These are phyloP conservation scores for Arthrobotrys entomopaga DNA, from an alignment of 2,329 filamentous ascomycete genomes.

Conservation along the genomic window DNA sequence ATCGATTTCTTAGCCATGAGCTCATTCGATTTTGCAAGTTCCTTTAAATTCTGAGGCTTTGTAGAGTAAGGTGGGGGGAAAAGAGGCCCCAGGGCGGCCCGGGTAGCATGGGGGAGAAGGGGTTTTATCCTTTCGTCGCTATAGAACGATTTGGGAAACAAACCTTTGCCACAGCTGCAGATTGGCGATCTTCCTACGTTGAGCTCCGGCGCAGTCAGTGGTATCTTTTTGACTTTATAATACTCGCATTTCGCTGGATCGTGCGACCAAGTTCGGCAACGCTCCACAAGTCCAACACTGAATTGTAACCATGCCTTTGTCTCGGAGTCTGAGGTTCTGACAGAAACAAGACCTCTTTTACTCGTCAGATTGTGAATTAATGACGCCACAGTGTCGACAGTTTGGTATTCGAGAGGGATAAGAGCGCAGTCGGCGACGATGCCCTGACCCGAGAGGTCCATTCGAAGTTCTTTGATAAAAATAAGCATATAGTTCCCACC, in stretches of 20 bases:
- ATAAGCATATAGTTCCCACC: conserved; percentile 59
- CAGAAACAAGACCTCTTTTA: conserved; percentile 68
- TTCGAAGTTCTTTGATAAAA: conserved; percentile 68
- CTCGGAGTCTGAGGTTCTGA: conserved; percentile 67
- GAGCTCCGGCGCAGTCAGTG: conserved; percentile 11
- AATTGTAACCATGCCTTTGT: conserved; percentile 60
- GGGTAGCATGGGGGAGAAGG: conserved; percentile 15
- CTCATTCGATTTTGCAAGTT: neutral
- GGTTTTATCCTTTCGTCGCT: conserved; percentile 7
- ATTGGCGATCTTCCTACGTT: conserved; percentile 11
- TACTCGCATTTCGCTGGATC: conserved; percentile 32
- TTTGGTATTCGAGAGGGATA: conserved; percentile 72
- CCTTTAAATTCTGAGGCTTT: conserved; percentile 1
- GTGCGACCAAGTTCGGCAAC: conserved; percentile 31
- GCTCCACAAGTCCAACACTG: conserved; percentile 28
- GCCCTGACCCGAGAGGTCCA: conserved; percentile 69
- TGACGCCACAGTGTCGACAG: conserved; percentile 68
- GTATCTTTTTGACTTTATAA: conserved; percentile 11
- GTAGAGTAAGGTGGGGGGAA: conserved; percentile 14
- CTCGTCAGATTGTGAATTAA: conserved; percentile 65
- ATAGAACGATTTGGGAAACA: conserved; percentile 19
- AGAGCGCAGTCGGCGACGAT: conserved; percentile 71
- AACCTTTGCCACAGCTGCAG: conserved; percentile 41
- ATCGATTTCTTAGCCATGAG: no score
- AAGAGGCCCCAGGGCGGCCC: conserved; percentile 10